Percentiles rank a stretch among this genome's conserved stretches.
These are phyloP conservation scores for Populus hybrid DNA, from an alignment of 441 rosid genomes.

Conservation along the genomic window DNA sequence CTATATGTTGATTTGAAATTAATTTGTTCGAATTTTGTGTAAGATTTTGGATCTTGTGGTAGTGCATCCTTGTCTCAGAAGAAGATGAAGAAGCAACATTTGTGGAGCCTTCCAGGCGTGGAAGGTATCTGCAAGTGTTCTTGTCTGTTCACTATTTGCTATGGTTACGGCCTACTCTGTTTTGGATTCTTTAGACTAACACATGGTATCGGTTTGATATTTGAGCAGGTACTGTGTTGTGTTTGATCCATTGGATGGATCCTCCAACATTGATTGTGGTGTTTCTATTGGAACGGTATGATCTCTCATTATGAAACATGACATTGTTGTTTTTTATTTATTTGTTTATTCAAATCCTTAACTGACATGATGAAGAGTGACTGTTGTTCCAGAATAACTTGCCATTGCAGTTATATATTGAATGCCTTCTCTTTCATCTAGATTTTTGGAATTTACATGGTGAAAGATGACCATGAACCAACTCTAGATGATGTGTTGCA, in stretches of 20 bases:
- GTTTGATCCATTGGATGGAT: conserved; percentile 98
- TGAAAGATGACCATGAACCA: conserved; percentile 67
- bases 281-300: conserved; percentile 97
- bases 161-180: background rate
- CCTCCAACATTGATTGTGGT: conserved; percentile 97
- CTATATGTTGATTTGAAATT: background rate
- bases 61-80: conserved; percentile 97
- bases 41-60: conserved; percentile 23
- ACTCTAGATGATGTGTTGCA: conserved; percentile 77
- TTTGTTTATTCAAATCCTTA: background rate
- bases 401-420: conserved; percentile 22
- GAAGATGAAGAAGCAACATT: conserved; percentile 95
- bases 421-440: conserved; percentile 37
- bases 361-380: conserved; percentile 2
- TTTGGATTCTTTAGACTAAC: background rate
- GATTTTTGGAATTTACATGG: conserved; percentile 92
- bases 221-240: conserved; percentile 76
- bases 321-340: background rate
- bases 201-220: background rate
- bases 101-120: conserved; percentile 73
- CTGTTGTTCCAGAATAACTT: conserved; percentile 21
- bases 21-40: background rate
- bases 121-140: conserved; percentile 46
- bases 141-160: conserved; percentile 7
- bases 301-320: background rate